These are phyloP conservation scores for Penicillium coffeae DNA, from an alignment of 495 filamentous ascomycete genomes.

Conservation along the genomic window DNA sequence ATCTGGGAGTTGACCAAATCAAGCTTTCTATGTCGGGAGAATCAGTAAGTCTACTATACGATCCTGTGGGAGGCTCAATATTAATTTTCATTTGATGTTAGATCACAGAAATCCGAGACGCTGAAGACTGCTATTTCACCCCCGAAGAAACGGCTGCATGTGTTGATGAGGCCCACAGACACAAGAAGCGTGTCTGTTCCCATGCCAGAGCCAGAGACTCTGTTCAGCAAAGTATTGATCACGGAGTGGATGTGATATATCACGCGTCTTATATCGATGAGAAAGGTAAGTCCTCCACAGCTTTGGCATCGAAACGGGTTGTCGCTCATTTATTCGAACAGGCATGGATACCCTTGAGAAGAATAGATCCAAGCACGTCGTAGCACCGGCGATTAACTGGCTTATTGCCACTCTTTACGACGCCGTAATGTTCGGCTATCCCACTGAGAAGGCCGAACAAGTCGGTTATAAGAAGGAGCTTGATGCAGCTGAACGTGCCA, in stretches of 20 bases:
- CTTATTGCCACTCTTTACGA: constrained; percentile 39
- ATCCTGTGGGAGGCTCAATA: too few relatives aligned
- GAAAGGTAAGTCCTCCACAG: constrained; percentile 18
- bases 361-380: constrained; percentile 41
- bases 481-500: constrained; percentile 33
- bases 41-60: constrained; percentile 17
- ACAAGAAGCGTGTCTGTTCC: constrained; percentile 43
- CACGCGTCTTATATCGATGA: constrained; percentile 49
- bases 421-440: constrained; percentile 43
- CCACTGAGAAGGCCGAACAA: constrained; percentile 40
- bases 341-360: constrained; percentile 46
- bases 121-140: constrained; percentile 47
- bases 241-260: constrained; percentile 52
- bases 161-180: constrained; percentile 48
- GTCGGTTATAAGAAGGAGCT: constrained; percentile 45
- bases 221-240: constrained; percentile 42
- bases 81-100: too few relatives aligned
- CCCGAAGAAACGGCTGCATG: constrained; percentile 48
- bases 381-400: constrained; percentile 48
- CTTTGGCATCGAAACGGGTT: too few relatives aligned
- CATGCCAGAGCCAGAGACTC: constrained; percentile 48
- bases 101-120: constrained; percentile 35
- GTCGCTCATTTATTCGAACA: not conserved
- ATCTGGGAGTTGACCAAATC: constrained; percentile 48
- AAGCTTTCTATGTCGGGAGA: constrained; percentile 53